Base-by-base conservation (phyloP, 352 stramenopile species). In the Phytopythium cucurbitacearum region DNA sequence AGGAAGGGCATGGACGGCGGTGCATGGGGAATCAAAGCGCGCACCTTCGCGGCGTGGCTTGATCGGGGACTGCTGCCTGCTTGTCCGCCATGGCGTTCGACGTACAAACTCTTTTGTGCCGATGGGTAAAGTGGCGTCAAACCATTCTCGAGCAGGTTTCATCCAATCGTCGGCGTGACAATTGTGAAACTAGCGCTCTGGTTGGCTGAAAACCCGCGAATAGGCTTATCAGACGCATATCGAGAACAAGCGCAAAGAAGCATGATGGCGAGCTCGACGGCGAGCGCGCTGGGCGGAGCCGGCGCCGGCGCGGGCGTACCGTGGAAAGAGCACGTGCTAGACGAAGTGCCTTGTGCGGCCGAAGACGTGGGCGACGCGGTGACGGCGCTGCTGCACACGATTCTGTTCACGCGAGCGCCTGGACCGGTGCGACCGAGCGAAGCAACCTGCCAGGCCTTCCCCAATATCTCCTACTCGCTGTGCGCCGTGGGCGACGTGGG, bases 401-500 rank as follows among this genome's bases (percentile, higher is more conserved):
- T 94, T 53, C 64, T 94, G 16, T 94, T 94, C 65, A 88, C 80
- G 12, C 63, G 83, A 28, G 81, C 83, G 7, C 83, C 80, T 0
- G 83, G 83, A 0, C 83, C 80, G 15, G 80, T 91, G 33, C 74
- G 80, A 0, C 83, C 83, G 1, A 88, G 73, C 21, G 80, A 93
- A 56, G 77, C 80, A 40, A 84, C 83, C 47, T 93, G 83, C 54
- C 73, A 86, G 28, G 68, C 74, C 35, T 93, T 93, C 55, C 83
- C 80, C 5, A 76, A 64, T 42, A 71, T 93, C 45, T 88, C 80
- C 35, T 93, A 93, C 59, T 78, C 83, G 41, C 59, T 89, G 38
- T 91, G 81, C 46, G 78, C 77, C 32, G 82, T 89, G 32, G 82
- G 79, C 39, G 83, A 94, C 49, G 80, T 91, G 7, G 81, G 71